These are phyloP conservation scores for Kurtzmaniella cleridarum DNA, from an alignment of 805 yeast genomes.

Conservation along the genomic window DNA sequence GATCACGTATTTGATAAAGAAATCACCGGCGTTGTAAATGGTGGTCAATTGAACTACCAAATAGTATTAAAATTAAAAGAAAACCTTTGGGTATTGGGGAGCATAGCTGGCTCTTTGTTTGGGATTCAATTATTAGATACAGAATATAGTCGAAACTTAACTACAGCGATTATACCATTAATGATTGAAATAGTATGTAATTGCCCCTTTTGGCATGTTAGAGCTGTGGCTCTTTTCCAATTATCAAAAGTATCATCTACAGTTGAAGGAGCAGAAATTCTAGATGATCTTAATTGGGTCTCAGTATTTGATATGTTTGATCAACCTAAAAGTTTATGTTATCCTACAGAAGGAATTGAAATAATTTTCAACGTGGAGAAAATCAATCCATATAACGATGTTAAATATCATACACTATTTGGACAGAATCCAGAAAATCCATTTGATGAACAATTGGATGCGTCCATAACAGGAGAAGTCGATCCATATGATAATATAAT, in stretches of 20 bases:
- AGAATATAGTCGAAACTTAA: conserved; percentile 15
- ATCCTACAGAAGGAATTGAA: conserved; percentile 11
- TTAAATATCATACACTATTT: conserved; percentile 20
- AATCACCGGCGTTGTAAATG: background rate
- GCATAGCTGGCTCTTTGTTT: conserved; percentile 63
- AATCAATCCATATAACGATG: conserved; percentile 21
- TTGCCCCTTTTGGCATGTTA: conserved; percentile 47
- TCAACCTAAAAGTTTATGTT: conserved; percentile 14
- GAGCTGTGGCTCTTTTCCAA: conserved; percentile 73
- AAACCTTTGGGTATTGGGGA: conserved; percentile 82
- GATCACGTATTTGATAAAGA: background rate
- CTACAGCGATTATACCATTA: conserved; percentile 31
- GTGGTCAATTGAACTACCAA: background rate
- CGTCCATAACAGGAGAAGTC: background rate
- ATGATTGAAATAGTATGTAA: conserved; percentile 38
- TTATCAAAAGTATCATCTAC: conserved; percentile 73
- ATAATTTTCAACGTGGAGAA: conserved; percentile 13
- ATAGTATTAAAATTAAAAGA: conserved; percentile 49
- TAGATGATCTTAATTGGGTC: conserved; percentile 77
- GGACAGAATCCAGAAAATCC: conserved; percentile 6
- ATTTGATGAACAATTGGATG: conserved; percentile 1
- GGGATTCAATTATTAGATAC: conserved; percentile 52
- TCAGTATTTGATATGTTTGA: conserved; percentile 15
- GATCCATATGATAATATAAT: background rate
- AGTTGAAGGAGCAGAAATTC: conserved; percentile 72